Evolutionary conservation across 495 filamentous ascomycete genomes (phyloP), one percentile per base, ranked within the genome.

Genomic region (Entonaema liquescens): DNA sequence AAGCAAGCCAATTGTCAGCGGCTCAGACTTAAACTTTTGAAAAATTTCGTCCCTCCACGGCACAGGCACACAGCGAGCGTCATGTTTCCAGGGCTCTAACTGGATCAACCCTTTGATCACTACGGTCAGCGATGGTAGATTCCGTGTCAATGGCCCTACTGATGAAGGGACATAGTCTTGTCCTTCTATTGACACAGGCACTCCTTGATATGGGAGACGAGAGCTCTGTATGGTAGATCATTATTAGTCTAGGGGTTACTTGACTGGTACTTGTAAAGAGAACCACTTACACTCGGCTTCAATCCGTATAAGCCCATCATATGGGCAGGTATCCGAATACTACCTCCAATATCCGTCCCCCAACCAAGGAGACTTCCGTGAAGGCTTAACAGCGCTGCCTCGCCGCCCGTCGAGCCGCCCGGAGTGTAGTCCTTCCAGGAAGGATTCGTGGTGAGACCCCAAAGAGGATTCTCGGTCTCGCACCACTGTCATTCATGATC

Each of bases 301-400:
- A 96, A 77, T 0, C 90, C 89, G 75, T 95, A 95, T 72, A 95
- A 89, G 2, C 93, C 93, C 56, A 88, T 91, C 83, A 92, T 95
- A 42, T 93, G 91, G 3, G 92, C 89, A 9, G 93, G 93, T 9
- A 87, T 90, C 49, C 93, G 86, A 2, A 96, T 91, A 4, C 89
- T 92, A 9, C 93, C 93, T 31, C 93, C 93, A 23, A 96, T 91
- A 76, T 96, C 93, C 1, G 90, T 92, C 5, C 93, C 93, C 73
- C 95, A 90, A 29, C 93, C 93, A 58, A 95, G 93, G 13, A 93
- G 86, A 38, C 84, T 88, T 21, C 89, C 89, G 58, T 91, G 91
- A 59, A 90, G 86, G 2, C 90, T 91, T 11, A 96, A 81, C 3
- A 96, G 80, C 0, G 93, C 93, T 17, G 82, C 84, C 72, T 96